Base-by-base conservation (phyloP, 306 rosid species). In the Cucurbita maxima region DNA sequence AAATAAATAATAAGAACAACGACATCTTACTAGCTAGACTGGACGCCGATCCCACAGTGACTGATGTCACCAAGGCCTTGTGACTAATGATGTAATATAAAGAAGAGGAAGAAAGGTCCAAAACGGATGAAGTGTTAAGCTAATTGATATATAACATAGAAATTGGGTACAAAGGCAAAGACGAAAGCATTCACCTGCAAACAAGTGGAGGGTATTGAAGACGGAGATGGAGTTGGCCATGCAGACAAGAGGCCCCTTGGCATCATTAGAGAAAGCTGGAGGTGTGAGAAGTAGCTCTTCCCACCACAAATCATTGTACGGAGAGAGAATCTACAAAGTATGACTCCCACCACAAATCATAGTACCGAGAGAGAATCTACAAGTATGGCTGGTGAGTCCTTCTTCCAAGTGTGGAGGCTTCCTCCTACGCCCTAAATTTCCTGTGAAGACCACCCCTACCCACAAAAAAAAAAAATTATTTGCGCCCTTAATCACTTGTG, bases 181-280 rank as follows among this genome's bases (percentile, higher is more conserved):
- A 78, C 45, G 30, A 22, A 20, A 64, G 61, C 16, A 41, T 69
- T 8, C 74, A 86, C 90, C 88, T 74, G 91, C 38, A 88, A 75
- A 9, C 88, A 88, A 43, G 97, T 89, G 78, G 96, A 79, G 22
- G 74, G 90, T 78, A 82, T 90, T 91, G 86, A 88, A 91, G 70
- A 89, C 67, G 71, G 96, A 80, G 59, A 91, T 96, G 50, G 86
- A 41, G 81, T 72, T 18, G 53, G 86, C 89, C 7, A 86, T 86
- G 72, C 90, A 88, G 12, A 94, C 83, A 6, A 94, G 87, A 63
- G 91, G 87, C 30, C 92, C 87, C 75, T 86, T 86, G 8, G 70
- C 90, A 76, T 91, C 92, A 77, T 80, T 91, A 45, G 97, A 89
- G 86, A 94, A 94, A 8, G 92, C 85, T 1, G 97, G 97, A 15